These are phyloP conservation scores for Podospora pseudocomata DNA, from an alignment of 495 filamentous ascomycete species.

Conservation along the genomic window DNA sequence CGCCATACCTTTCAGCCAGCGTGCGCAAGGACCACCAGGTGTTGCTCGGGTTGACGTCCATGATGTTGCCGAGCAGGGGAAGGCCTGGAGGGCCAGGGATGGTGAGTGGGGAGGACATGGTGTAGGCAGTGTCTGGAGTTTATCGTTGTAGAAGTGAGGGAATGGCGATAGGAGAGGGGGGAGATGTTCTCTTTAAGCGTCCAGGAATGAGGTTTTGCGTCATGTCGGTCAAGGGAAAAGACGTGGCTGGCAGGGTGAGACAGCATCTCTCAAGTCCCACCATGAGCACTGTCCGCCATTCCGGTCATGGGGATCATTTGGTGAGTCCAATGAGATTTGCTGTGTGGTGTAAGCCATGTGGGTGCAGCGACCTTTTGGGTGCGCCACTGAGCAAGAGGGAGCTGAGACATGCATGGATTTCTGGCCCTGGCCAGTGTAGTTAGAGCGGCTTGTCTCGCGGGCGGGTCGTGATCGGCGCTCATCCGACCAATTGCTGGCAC, in stretches of 20 bases:
- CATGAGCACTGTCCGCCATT: neutral
- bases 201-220: neutral
- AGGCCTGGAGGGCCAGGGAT: conserved; percentile 66
- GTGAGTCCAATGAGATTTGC: neutral
- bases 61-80: conserved; percentile 65
- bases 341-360: neutral
- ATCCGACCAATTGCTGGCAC: neutral
- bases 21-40: conserved; percentile 60
- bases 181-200: neutral
- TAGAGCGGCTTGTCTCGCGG: neutral
- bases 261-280: neutral
- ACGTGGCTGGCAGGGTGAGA: neutral
- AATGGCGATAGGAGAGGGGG: neutral
- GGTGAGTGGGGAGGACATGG: conserved; percentile 35
- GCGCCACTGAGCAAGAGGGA: neutral
- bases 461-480: neutral
- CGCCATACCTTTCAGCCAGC: conserved; percentile 61
- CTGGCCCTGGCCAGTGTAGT: neutral
- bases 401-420: neutral
- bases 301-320: neutral
- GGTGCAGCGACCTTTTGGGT: neutral
- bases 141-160: neutral
- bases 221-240: neutral
- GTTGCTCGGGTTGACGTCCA: conserved; percentile 58
- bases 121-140: neutral